phyloP scores from a whole-genome alignment of 164 flowering plant species.

The Aristolochia contorta region DNA sequence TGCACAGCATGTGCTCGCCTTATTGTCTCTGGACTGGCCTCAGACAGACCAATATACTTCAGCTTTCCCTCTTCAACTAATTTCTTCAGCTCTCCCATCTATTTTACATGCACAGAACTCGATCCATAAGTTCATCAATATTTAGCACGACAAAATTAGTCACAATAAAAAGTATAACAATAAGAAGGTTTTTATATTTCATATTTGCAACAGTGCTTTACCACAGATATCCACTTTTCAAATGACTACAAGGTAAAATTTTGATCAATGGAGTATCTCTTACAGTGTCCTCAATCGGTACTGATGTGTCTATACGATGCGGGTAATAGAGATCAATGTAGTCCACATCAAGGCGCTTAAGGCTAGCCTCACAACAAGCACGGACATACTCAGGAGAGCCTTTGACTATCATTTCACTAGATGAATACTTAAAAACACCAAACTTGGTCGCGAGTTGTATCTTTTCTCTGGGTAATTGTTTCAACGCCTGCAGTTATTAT shows the following conservation, averaged over 20 bases:
- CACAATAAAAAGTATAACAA: too few relatives aligned
- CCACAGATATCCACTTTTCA: neutral
- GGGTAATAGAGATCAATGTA: constrained; percentile 44
- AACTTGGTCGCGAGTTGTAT: constrained; percentile 41
- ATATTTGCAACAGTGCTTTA: too few relatives aligned
- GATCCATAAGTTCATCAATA: neutral
- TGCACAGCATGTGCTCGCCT: constrained; percentile 58
- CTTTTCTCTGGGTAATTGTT: constrained; percentile 39
- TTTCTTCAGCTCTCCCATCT: constrained; percentile 32
- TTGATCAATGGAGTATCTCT: constrained; percentile 3
- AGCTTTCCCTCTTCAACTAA: constrained; percentile 33
- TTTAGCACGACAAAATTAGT: too few relatives aligned
- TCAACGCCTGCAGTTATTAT: constrained; percentile 27
- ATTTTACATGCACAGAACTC: neutral
- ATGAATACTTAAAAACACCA: constrained; percentile 16
- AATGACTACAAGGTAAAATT: neutral
- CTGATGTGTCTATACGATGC: constrained; percentile 30
- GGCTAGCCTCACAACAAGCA: constrained; percentile 38
- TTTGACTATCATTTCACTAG: constrained; percentile 6
- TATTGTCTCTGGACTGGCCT: constrained; percentile 45
- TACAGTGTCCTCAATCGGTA: constrained; percentile 39
- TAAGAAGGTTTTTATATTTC: too few relatives aligned
- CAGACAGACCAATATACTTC: constrained; percentile 29
- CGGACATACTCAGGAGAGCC: constrained; percentile 43
- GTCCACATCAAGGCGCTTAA: constrained; percentile 36